A percentile compares a stretch with the other conserved stretches of the same genome.
Evolutionary conservation across 129 eudicot genomes (phyloP).

Genomic region (Rutidosis leptorrhynchoides): DNA sequence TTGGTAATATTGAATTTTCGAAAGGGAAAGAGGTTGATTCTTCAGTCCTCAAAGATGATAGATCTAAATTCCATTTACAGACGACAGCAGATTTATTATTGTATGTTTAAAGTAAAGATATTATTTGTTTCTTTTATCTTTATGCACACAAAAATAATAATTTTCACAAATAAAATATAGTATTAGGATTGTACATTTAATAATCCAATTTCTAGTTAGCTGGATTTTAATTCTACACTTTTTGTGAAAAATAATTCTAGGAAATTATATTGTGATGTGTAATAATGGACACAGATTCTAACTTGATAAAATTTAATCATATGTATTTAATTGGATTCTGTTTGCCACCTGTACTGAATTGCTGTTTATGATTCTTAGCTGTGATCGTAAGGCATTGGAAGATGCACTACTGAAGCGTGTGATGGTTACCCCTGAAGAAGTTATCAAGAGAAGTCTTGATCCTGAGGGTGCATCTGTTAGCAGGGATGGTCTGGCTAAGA

Average conservation of each 20-base stretch:
- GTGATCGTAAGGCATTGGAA: conserved; percentile 76
- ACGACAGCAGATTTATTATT: conserved; percentile 72
- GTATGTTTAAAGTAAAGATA: conserved; percentile 40
- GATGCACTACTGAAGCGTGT: conserved; percentile 90
- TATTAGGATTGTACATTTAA: not conserved
- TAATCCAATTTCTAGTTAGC: not conserved
- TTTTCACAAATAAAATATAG: not conserved
- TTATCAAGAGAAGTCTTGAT: conserved; percentile 94
- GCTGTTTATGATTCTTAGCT: conserved; percentile 44
- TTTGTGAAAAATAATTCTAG: not conserved
- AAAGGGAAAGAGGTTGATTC: conserved; percentile 92
- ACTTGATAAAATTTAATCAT: not conserved
- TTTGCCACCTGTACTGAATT: conserved; percentile 6
- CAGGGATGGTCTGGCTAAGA: conserved; percentile 96
- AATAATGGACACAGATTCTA: not conserved
- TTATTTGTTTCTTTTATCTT: conserved; percentile 3
- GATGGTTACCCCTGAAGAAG: conserved; percentile 98
- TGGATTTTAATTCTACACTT: not conserved
- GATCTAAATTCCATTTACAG: conserved; percentile 85
- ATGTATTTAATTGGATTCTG: not conserved
- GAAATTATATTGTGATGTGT: not conserved
- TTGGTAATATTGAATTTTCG: conserved; percentile 79
- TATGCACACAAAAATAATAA: not conserved
- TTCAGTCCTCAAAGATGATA: conserved; percentile 75
- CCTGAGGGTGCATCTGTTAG: conserved; percentile 76